Evolutionary conservation across 2,329 filamentous ascomycete species (phyloP).

Genomic region (Arthroderma sp.): DNA sequence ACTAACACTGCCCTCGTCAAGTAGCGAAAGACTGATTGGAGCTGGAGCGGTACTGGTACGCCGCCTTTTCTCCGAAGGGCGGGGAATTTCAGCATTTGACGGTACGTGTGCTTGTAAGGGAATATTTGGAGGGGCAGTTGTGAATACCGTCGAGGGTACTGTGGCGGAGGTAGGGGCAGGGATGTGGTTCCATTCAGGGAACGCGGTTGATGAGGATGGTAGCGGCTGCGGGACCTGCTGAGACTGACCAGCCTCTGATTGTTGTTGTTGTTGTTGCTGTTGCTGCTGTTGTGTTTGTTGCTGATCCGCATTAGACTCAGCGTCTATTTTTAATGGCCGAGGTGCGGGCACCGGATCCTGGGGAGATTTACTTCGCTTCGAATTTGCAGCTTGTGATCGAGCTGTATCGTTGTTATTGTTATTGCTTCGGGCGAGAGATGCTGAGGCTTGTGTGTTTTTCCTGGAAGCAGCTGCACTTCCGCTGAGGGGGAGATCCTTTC

Average conservation of each 20-base stretch:
- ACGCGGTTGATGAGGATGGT: slow-evolving; percentile 13
- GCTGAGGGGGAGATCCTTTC: slow-evolving; percentile 81
- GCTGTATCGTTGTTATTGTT: slow-evolving; percentile 16
- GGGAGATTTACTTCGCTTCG: slow-evolving; percentile 11
- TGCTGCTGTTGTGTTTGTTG: slow-evolving; percentile 13
- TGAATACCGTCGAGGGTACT: slow-evolving; percentile 13
- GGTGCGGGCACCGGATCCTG: slow-evolving; percentile 5
- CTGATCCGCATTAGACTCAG: slow-evolving; percentile 16
- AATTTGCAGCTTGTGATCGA: slow-evolving; percentile 3
- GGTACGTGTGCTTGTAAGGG: slow-evolving; percentile 33
- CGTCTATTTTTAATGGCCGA: slow-evolving; percentile 14
- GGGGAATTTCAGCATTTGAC: slow-evolving; percentile 40
- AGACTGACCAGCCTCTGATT: no score
- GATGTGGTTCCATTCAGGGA: slow-evolving; percentile 25
- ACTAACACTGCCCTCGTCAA: slow-evolving; percentile 40
- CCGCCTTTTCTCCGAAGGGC: slow-evolving; percentile 26
- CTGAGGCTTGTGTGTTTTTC: slow-evolving; percentile 44
- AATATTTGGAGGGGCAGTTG: slow-evolving; percentile 9
- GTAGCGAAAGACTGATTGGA: slow-evolving; percentile 43
- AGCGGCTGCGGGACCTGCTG: no score
- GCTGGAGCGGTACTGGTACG: slow-evolving; percentile 24
- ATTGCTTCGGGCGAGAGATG: slow-evolving; percentile 15
- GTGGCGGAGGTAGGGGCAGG: slow-evolving; percentile 6
- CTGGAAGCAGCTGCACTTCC: slow-evolving; percentile 67
- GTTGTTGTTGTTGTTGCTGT: slow-evolving; percentile 1